phyloP scores from a whole-genome alignment of 2,329 filamentous ascomycete genomes.

The Sclerotinia subarctica region DNA sequence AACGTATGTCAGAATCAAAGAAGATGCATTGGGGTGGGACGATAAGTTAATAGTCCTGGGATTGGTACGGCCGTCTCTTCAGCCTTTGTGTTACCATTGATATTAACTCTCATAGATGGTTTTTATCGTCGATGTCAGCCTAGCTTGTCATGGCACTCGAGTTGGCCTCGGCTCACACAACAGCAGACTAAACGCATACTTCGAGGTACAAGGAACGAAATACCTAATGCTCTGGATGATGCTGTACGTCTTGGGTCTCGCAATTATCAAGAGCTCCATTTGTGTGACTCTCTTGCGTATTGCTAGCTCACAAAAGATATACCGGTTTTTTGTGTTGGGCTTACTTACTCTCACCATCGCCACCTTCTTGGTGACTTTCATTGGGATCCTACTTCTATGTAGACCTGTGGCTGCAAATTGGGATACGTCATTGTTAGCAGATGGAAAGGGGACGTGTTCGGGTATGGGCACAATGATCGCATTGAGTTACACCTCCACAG shows the following conservation, averaged over 20 bases:
- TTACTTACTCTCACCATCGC: constrained; percentile 13
- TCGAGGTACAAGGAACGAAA: constrained; percentile 25
- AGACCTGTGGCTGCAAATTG: constrained; percentile 29
- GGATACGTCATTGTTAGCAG: constrained; percentile 18
- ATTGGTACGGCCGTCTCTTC: background rate
- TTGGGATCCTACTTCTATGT: constrained; percentile 28
- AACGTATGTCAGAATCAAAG: background rate
- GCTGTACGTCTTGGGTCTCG: constrained; percentile 27
- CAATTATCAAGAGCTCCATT: constrained; percentile 30
- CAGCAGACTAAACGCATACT: constrained; percentile 22
- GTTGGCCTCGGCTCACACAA: constrained; percentile 28
- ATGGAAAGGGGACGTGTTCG: constrained; percentile 25
- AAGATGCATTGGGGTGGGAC: constrained; percentile 11
- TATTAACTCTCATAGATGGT: constrained; percentile 5
- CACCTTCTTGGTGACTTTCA: constrained; percentile 27
- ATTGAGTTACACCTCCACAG: constrained; percentile 37
- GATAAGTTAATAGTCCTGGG: constrained; percentile 8
- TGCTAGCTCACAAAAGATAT: constrained; percentile 14
- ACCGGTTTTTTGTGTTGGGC: constrained; percentile 10
- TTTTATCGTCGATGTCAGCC: constrained; percentile 20
- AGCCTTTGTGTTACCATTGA: background rate
- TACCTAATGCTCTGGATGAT: constrained; percentile 27
- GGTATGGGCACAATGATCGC: constrained; percentile 28
- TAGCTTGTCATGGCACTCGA: constrained; percentile 29
- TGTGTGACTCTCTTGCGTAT: constrained; percentile 30